A percentile compares a stretch with the other conserved stretches of the same genome.
Conservation (phyloP, 1,284 basidiomycete genomes). For the Malassezia yamatoensis region DNA sequence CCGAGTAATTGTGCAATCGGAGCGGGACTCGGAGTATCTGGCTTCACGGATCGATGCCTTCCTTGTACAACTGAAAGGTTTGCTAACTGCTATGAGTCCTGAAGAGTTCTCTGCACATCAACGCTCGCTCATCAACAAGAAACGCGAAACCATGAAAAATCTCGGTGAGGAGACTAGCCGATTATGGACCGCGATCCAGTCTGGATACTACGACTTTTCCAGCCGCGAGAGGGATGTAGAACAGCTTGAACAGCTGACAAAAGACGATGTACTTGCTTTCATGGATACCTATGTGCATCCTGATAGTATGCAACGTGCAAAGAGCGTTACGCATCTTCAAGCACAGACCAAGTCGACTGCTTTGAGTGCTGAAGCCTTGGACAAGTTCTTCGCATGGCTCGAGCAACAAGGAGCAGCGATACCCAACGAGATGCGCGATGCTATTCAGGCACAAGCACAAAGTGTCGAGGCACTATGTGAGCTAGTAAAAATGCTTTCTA, state of each 20-base stretch:
- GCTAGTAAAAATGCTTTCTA: conserved; percentile 24
- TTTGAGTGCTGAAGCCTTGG: conserved; percentile 60
- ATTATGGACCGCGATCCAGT: conserved; percentile 59
- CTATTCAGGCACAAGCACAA: conserved; percentile 54
- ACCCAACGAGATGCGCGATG: conserved; percentile 53
- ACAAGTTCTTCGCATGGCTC: conserved; percentile 58
- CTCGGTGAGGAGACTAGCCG: conserved; percentile 41
- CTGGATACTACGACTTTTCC: conserved; percentile 42
- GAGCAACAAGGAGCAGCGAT: conserved; percentile 54
- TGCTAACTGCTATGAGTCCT: conserved; percentile 30
- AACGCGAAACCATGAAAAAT: conserved; percentile 42
- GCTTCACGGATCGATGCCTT: conserved; percentile 82
- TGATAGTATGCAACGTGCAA: conserved; percentile 26
- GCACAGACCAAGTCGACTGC: conserved; percentile 53
- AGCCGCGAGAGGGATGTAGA: conserved; percentile 62
- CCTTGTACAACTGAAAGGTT: conserved; percentile 60
- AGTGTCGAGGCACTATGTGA: conserved; percentile 42
- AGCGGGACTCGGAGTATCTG: conserved; percentile 70
- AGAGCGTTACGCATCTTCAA: conserved; percentile 31
- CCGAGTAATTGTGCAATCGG: conserved; percentile 82
- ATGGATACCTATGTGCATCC: conserved; percentile 62
- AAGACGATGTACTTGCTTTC: conserved; percentile 66
- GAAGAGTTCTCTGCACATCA: conserved; percentile 38
- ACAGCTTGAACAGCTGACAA: conserved; percentile 58
- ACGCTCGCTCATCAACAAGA: conserved; percentile 39